Conservation (phyloP, 2,329 filamentous ascomycete genomes). For the Talaromyces sp. region DNA sequence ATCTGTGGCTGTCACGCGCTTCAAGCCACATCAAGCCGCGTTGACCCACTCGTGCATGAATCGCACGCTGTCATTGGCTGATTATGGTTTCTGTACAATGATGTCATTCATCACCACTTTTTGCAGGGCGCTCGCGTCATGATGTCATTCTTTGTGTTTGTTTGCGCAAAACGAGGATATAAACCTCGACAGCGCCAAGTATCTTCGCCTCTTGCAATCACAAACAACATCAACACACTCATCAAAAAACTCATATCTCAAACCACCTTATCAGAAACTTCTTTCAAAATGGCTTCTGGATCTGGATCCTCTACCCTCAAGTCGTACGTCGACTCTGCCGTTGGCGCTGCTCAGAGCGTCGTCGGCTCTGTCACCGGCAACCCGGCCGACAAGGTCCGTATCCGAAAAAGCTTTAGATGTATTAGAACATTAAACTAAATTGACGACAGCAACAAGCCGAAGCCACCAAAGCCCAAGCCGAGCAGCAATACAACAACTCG, state of each 20-base stretch:
- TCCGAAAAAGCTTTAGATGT: neutral
- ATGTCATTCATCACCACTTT: neutral
- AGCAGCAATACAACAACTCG: slow-evolving; percentile 65
- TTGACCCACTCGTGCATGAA: neutral
- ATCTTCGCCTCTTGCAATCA: neutral
- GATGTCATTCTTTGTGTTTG: neutral
- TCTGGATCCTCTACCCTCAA: slow-evolving; percentile 64
- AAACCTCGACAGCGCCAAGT: neutral
- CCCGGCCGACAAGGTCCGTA: slow-evolving; percentile 56
- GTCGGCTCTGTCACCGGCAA: slow-evolving; percentile 69
- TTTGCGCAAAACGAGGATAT: neutral
- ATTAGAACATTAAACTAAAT: slow-evolving; percentile 19
- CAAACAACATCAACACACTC: neutral
- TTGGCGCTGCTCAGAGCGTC: slow-evolving; percentile 65
- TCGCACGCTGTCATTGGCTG: neutral
- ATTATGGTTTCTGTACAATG: neutral
- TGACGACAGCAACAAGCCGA: slow-evolving; percentile 51
- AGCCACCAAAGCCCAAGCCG: slow-evolving; percentile 58
- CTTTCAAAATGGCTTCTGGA: slow-evolving; percentile 18
- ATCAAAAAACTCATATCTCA: neutral
- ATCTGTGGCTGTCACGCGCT: neutral
- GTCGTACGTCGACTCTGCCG: slow-evolving; percentile 68
- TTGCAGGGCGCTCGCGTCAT: neutral
- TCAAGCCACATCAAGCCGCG: neutral
- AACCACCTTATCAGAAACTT: neutral